These are phyloP conservation scores for Aspergillus diversus DNA, from an alignment of 495 filamentous ascomycete genomes.

Conservation along the genomic window DNA sequence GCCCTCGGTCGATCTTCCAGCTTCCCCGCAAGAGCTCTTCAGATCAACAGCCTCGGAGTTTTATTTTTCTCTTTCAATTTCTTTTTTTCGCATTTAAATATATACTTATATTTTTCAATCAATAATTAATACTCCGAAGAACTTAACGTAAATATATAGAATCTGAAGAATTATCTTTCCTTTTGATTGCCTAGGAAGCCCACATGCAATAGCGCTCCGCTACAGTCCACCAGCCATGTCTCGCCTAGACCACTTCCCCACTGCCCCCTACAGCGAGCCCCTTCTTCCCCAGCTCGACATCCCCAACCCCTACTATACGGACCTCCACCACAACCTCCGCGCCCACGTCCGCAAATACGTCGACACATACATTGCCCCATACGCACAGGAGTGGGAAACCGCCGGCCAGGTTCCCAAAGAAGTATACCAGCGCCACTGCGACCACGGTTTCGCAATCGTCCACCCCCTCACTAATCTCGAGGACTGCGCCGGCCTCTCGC, in stretches of 20 bases:
- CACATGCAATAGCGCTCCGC: no score
- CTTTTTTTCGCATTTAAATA: no score
- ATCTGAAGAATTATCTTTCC: no score
- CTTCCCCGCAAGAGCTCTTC: slow-evolving; percentile 18
- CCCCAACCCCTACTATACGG: slow-evolving; percentile 52
- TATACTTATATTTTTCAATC: not conserved
- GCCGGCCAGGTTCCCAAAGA: slow-evolving; percentile 46
- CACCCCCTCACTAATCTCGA: slow-evolving; percentile 42
- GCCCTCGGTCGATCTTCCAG: slow-evolving; percentile 13
- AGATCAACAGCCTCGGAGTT: not conserved
- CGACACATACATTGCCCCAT: slow-evolving; percentile 46
- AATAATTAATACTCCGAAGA: not conserved
- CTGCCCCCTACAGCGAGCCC: slow-evolving; percentile 46
- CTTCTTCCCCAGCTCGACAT: slow-evolving; percentile 45
- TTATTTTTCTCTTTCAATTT: no score
- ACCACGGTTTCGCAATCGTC: slow-evolving; percentile 43
- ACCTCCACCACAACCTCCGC: slow-evolving; percentile 49
- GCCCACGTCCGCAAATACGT: slow-evolving; percentile 50
- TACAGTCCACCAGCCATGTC: slow-evolving; percentile 22
- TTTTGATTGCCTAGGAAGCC: no score
- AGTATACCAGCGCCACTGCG: slow-evolving; percentile 41
- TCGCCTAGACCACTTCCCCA: slow-evolving; percentile 29
- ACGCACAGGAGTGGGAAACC: slow-evolving; percentile 53
- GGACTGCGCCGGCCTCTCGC: slow-evolving; percentile 34
- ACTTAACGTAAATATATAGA: no score